Conservation (phyloP, 305 asterid species). For the Solanum hybrid region DNA sequence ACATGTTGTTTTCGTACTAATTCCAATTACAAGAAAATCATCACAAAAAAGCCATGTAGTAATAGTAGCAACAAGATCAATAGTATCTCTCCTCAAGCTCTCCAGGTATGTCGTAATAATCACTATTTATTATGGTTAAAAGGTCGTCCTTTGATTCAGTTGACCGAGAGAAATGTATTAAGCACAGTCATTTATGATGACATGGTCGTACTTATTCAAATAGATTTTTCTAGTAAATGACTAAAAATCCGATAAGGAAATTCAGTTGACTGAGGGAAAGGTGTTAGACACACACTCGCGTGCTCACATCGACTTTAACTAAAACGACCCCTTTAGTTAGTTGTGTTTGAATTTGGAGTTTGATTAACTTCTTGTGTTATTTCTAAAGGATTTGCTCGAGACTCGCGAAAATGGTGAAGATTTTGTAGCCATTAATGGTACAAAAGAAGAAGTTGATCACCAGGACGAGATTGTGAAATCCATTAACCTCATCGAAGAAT, state of each 20-base stretch:
- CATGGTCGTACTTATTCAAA: neutral
- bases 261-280: neutral
- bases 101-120: constrained; percentile 14
- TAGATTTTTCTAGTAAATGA: neutral
- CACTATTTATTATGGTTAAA: neutral
- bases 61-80: neutral
- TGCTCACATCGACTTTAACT: neutral
- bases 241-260: neutral
- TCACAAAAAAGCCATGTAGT: neutral
- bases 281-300: neutral
- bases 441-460: constrained; percentile 6
- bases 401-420: constrained; percentile 4
- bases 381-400: neutral
- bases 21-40: constrained; percentile 4
- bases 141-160: neutral
- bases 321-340: neutral
- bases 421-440: constrained; percentile 5
- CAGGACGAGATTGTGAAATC: neutral
- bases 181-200: neutral
- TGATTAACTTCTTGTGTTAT: neutral
- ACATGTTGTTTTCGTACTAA: constrained; percentile 27
- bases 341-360: neutral
- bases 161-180: accelerated
- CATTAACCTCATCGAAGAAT: constrained; percentile 5
- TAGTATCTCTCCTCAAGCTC: constrained; percentile 4